Conservation (phyloP, 2,329 filamentous ascomycete species). For the Ceratocystis lukuohia region DNA sequence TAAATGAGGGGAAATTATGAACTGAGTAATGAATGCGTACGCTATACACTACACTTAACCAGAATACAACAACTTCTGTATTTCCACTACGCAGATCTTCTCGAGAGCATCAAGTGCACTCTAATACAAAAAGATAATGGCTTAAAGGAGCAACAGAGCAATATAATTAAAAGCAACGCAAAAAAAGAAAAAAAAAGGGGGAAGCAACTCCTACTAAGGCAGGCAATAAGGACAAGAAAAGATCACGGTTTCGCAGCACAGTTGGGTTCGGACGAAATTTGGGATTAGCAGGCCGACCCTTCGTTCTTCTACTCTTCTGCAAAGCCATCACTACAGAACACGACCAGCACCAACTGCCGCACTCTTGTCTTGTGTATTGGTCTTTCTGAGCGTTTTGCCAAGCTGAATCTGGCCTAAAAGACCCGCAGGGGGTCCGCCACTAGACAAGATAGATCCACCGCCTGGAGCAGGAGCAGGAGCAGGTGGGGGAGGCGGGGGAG, state of each 20-base stretch:
- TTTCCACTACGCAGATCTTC: no score
- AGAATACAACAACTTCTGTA: no score
- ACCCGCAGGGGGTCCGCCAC: slow-evolving; percentile 41
- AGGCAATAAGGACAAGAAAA: background rate
- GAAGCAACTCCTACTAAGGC: slow-evolving; percentile 18
- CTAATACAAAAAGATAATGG: background rate
- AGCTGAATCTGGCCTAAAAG: slow-evolving; percentile 73
- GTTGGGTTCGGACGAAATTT: background rate
- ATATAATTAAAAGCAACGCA: slow-evolving; percentile 18
- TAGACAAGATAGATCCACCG: slow-evolving; percentile 25
- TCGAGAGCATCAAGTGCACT: background rate
- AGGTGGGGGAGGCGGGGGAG: slow-evolving; percentile 25
- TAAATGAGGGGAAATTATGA: no score
- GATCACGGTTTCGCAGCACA: background rate
- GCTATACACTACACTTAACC: no score
- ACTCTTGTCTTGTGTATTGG: slow-evolving; percentile 79
- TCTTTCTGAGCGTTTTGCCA: slow-evolving; percentile 71
- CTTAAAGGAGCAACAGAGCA: background rate
- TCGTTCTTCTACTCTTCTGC: background rate
- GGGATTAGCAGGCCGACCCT: background rate
- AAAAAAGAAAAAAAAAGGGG: slow-evolving; percentile 21
- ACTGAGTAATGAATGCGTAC: no score
- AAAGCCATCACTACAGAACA: slow-evolving; percentile 40
- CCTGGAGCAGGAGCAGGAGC: slow-evolving; percentile 25
- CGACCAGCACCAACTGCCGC: slow-evolving; percentile 57